Evolutionary conservation across 208 protist genomes (phyloP), one percentile per base, ranked within the genome.

Genomic region (Porcisia hertigi): DNA sequence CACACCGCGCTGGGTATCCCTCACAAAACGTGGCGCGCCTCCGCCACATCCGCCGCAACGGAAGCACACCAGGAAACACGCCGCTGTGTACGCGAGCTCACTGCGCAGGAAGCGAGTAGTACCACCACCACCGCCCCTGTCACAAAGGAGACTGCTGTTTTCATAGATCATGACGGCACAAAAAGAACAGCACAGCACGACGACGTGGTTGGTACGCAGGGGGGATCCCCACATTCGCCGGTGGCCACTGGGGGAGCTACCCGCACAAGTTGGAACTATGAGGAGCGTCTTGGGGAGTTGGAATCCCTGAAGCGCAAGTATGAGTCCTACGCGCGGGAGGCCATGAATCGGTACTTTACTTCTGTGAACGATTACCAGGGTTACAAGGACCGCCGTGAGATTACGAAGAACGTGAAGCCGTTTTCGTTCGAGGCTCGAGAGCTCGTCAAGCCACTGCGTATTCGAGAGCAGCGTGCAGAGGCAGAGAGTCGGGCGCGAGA

Each of bases 371-470:
- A 89, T 67, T 85, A 84, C 64, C 70, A 81, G n/a, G 77, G 75
- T 54, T 95, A 96, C 77, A 75, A 87, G 62, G 74, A 75, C 25
- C 59, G 83, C n/a, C 89, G 93, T 12, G 82, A 86, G 60, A 62
- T 60, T 23, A 73, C 92, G 47, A 60, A 73, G 39, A 60, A 63
- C 9, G 81, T 81, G n/a, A 79, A 82, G 60, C 83, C 88, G 3
- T 95, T 95, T 67, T 80, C 83, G 25, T 97, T 97, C 71, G 83
- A 91, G 66, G 49, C 75, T 11, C 89, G 91, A 2, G 91, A 94
- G 71, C 62, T 89, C 60, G 70, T 83, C 45, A 64, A 77, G 71
- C 65, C 84, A 5, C 77, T 69, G 72, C 74, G 88, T 41, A 94
- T 89, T 25, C 77, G 79, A 54, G 84, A 86, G 43, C 77, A 71